phyloP scores from a whole-genome alignment of 805 yeast species.

The Sugiyamaella americana region DNA sequence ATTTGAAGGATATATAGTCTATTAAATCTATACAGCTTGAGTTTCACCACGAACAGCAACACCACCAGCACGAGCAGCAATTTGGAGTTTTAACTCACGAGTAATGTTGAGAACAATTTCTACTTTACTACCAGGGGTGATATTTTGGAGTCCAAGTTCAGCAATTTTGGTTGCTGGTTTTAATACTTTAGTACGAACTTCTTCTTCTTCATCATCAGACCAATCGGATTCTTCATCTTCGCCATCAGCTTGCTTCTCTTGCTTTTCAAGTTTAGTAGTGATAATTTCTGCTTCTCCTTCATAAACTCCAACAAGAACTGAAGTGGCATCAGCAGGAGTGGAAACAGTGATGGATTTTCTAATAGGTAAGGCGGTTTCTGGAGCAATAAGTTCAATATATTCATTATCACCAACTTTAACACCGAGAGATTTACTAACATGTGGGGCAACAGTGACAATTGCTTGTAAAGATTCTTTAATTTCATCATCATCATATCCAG shows the following conservation, averaged over 20 bases:
- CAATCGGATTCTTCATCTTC: constrained; percentile 46
- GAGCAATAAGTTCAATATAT: constrained; percentile 66
- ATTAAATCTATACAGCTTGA: too few species aligned
- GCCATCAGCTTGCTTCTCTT: constrained; percentile 44
- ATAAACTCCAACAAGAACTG: constrained; percentile 62
- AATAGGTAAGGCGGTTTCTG: constrained; percentile 87
- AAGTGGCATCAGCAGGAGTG: constrained; percentile 51
- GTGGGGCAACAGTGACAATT: constrained; percentile 81
- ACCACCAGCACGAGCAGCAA: constrained; percentile 43
- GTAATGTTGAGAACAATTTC: constrained; percentile 60
- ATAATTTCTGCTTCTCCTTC: constrained; percentile 83
- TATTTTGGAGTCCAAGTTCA: constrained; percentile 68
- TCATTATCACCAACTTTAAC: constrained; percentile 59
- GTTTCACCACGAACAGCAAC: constrained; percentile 24
- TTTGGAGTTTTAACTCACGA: constrained; percentile 57
- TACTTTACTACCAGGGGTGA: constrained; percentile 55
- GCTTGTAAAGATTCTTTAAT: constrained; percentile 82
- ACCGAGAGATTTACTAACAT: constrained; percentile 79
- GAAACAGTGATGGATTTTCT: constrained; percentile 64
- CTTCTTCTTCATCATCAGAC: constrained; percentile 70
- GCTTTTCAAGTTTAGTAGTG: constrained; percentile 71
- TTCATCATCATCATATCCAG: constrained; percentile 76
- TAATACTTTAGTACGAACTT: constrained; percentile 66
- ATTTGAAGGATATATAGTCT: too few species aligned
- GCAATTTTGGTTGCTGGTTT: constrained; percentile 71